Conservation (phyloP, 148 eudicot genomes). For the Pouteria glomerata region DNA sequence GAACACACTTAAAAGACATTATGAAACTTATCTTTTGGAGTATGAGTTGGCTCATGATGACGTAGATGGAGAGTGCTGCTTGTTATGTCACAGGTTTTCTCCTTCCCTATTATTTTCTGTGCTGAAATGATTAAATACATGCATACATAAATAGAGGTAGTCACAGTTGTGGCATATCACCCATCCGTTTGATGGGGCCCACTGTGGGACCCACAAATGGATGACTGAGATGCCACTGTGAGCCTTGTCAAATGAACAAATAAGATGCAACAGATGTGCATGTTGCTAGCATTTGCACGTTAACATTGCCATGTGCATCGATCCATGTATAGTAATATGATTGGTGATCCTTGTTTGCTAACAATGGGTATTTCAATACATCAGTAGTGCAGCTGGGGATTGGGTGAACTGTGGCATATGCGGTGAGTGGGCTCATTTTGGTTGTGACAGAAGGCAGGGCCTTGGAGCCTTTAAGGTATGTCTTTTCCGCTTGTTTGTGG, state of each 20-base stretch:
- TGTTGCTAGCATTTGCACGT: too few relatives aligned
- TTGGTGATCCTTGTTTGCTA: background rate
- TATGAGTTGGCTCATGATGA: conserved; percentile 97
- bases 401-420: conserved; percentile 98
- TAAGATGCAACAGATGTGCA: too few relatives aligned
- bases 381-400: conserved; percentile 97
- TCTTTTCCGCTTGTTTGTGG: background rate
- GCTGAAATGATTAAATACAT: background rate
- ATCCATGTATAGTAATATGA: background rate
- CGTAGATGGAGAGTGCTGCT: conserved; percentile 97
- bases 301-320: too few relatives aligned
- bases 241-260: too few relatives aligned
- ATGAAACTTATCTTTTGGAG: conserved; percentile 85
- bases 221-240: too few relatives aligned
- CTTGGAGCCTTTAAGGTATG: conserved; percentile 95
- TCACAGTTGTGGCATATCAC: too few relatives aligned
- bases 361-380: conserved; percentile 5
- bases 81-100: conserved; percentile 80
- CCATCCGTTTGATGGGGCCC: too few relatives aligned
- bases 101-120: background rate
- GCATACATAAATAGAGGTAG: background rate
- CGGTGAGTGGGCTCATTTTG: conserved; percentile 99
- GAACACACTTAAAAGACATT: conserved; percentile 91
- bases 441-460: conserved; percentile 92
- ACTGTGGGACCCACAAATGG: too few relatives aligned